These are phyloP conservation scores for Fusarium domesticum DNA, from an alignment of 2,329 filamentous ascomycete species.

Conservation along the genomic window DNA sequence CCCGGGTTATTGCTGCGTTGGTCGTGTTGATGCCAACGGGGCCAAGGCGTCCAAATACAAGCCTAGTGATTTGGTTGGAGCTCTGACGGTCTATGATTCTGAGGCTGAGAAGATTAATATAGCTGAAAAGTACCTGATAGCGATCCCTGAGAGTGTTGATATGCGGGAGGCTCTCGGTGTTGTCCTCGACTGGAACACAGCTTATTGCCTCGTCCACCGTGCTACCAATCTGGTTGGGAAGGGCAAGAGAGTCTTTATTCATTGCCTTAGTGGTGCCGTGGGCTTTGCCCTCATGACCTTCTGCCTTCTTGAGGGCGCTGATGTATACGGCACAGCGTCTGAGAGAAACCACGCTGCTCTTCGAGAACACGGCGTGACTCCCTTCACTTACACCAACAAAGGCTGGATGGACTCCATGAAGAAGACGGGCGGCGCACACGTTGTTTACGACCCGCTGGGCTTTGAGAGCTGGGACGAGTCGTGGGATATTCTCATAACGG, in stretches of 20 bases:
- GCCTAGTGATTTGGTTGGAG: slow-evolving; percentile 35
- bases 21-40: slow-evolving; percentile 40
- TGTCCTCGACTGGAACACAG: slow-evolving; percentile 46
- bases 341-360: slow-evolving; percentile 43
- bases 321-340: slow-evolving; percentile 49
- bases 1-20: slow-evolving; percentile 48
- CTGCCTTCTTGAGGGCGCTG: slow-evolving; percentile 42
- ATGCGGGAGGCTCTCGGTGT: slow-evolving; percentile 41
- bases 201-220: slow-evolving; percentile 38
- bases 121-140: slow-evolving; percentile 44
- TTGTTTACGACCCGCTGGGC: slow-evolving; percentile 48
- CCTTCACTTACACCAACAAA: slow-evolving; percentile 49
- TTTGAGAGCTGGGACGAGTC: slow-evolving; percentile 51
- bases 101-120: slow-evolving; percentile 46
- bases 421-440: slow-evolving; percentile 44
- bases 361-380: slow-evolving; percentile 37
- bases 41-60: slow-evolving; percentile 31
- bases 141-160: slow-evolving; percentile 41
- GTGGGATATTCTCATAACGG: slow-evolving; percentile 39
- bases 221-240: slow-evolving; percentile 37
- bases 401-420: slow-evolving; percentile 47
- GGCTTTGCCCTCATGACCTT: slow-evolving; percentile 43
- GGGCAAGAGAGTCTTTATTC: slow-evolving; percentile 48
- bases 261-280: slow-evolving; percentile 50
- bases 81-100: slow-evolving; percentile 40